These are phyloP conservation scores for Phanerochaete carnosa DNA, from an alignment of 768 basidiomycete species.

Conservation along the genomic window DNA sequence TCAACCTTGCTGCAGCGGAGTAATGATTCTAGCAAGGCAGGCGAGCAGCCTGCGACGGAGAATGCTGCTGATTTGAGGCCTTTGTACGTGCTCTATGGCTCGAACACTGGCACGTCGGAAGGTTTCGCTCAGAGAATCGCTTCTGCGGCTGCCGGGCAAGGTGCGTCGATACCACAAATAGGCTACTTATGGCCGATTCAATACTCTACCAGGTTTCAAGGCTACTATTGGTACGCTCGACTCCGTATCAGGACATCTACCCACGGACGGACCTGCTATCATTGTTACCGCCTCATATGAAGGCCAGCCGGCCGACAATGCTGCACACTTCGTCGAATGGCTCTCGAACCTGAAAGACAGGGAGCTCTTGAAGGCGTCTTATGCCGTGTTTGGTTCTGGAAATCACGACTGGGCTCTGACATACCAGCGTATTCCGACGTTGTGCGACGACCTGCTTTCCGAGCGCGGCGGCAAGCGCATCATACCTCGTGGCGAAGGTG, in stretches of 20 bases:
- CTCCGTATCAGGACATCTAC: slow-evolving; percentile 32
- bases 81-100: slow-evolving; percentile 41
- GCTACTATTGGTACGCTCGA: slow-evolving; percentile 40
- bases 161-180: slow-evolving; percentile 18
- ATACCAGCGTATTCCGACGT: slow-evolving; percentile 42
- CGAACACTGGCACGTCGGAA: slow-evolving; percentile 48
- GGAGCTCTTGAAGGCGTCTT: slow-evolving; percentile 30
- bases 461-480: slow-evolving; percentile 35
- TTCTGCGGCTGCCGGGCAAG: slow-evolving; percentile 34
- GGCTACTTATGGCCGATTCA: not conserved
- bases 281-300: slow-evolving; percentile 49
- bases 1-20: not conserved
- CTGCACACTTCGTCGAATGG: slow-evolving; percentile 42
- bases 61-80: no score
- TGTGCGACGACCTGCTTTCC: slow-evolving; percentile 34
- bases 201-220: slow-evolving; percentile 31
- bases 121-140: slow-evolving; percentile 45
- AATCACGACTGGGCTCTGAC: slow-evolving; percentile 47
- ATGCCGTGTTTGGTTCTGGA: slow-evolving; percentile 47
- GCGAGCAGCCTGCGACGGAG: not conserved
- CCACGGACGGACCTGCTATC: slow-evolving; percentile 41
- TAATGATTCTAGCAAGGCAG: slow-evolving; percentile 9
- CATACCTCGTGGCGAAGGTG: slow-evolving; percentile 36
- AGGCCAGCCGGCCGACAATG: slow-evolving; percentile 49
- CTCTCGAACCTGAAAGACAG: slow-evolving; percentile 26